Base-by-base conservation (phyloP, 495 filamentous ascomycete species). In the Penicillium turbatum region DNA sequence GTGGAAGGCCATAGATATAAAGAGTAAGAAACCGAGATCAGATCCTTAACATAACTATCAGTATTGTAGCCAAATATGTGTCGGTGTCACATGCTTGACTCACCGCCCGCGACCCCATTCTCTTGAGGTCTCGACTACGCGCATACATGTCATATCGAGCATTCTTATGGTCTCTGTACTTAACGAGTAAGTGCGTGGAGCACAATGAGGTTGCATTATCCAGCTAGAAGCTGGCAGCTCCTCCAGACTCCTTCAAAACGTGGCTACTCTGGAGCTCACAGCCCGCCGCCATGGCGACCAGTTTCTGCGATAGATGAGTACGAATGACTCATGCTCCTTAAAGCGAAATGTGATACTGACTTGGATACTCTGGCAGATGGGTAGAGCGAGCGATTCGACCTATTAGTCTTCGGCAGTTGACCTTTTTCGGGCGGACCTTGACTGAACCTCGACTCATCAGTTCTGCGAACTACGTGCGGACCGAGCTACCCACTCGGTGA, bases 391-490 rank as follows among this genome's bases (percentile, higher is more conserved):
- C 90, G 63, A 88, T 90, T 8, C 79, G 88, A 26, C 90, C 92
- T 1, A 95, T 97, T 63, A 91, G 87, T 69, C 74, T 97, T 48
- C 85, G 90, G 35, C 90, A 95, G 68, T 79, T 99, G 60, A 97
- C 93, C 63, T 95, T 97, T 59, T 99, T 97, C 65, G 86, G 86
- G 6, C 86, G 93, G 24, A 91, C 91, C 11, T 70, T 98, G 66
- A 97, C 92, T 35, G 95, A 97, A 69, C 77, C 81, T 16, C 86
- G 95, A 51, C 79, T 98, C 48, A 82, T 98, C 47, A 88, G 87
- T 74, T 95, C 91, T 38, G 95, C 95, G 27, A 97, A 97, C 69
- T 98, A 97, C 78, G 90, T 97, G 37, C 88, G 93, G 34, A 92
- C 88, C 5, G 93, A 98, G 73, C 81, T 98, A 19, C 93, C 93